These are phyloP conservation scores for Hypoxylon sp. DNA, from an alignment of 2,329 filamentous ascomycete species.

Conservation along the genomic window DNA sequence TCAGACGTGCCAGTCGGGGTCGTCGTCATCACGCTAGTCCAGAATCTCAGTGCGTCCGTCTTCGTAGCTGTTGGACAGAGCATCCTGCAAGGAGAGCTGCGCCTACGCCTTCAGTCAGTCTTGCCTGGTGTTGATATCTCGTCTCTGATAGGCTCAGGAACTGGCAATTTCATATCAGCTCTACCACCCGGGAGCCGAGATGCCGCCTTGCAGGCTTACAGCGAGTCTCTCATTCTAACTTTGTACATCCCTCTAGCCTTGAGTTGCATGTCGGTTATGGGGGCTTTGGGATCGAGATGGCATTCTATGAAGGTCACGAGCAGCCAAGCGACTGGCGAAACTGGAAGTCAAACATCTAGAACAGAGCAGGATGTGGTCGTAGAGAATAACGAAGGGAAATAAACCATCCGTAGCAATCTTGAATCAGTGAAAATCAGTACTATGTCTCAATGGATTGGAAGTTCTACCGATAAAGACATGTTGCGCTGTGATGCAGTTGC, in stretches of 20 bases:
- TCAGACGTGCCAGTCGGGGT: no score
- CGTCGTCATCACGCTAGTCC: constrained; percentile 26
- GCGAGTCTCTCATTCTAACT: neutral
- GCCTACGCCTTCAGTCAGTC: neutral
- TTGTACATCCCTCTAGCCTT: neutral
- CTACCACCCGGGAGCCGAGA: neutral
- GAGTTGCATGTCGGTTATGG: neutral
- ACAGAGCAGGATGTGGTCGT: no score
- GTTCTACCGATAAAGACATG: no score
- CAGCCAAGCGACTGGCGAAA: no score
- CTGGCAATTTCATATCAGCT: neutral
- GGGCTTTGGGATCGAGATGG: no score
- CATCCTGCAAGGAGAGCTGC: constrained; percentile 28
- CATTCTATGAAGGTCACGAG: no score
- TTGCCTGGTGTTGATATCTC: neutral
- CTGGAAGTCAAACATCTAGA: no score
- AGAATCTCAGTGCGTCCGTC: constrained; percentile 35
- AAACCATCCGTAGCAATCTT: no score
- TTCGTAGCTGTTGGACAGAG: constrained; percentile 32
- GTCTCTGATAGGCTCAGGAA: neutral
- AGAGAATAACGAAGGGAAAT: no score
- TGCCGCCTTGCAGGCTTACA: neutral
- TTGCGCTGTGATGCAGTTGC: no score
- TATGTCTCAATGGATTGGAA: no score
- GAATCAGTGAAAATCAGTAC: no score